Conservation (phyloP, 2,329 filamentous ascomycete species). For the Phialophora chinensis region DNA sequence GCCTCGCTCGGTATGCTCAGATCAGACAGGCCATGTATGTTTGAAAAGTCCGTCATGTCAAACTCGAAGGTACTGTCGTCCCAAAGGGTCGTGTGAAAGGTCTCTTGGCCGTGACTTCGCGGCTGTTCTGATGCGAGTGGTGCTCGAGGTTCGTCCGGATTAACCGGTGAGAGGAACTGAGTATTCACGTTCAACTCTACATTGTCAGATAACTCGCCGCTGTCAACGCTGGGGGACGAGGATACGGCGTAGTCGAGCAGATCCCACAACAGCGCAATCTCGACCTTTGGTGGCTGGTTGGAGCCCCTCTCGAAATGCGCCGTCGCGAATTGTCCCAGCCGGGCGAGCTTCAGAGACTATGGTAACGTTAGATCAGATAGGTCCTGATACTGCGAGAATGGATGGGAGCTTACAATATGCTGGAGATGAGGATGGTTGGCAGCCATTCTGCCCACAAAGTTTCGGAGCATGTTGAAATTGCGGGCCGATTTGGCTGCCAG, state of each 20-base stretch:
- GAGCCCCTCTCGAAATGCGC: constrained; percentile 9
- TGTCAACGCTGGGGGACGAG: constrained; percentile 24
- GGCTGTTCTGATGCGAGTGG: neutral
- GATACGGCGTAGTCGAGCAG: constrained; percentile 37
- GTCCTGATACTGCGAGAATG: too few relatives aligned
- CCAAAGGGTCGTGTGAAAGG: constrained; percentile 21
- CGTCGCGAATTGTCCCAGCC: constrained; percentile 25
- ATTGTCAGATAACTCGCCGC: constrained; percentile 25
- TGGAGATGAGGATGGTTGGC: constrained; percentile 27
- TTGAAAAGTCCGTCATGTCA: constrained; percentile 33
- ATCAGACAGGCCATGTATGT: constrained; percentile 25
- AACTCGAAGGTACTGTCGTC: constrained; percentile 29
- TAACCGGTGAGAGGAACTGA: constrained; percentile 34
- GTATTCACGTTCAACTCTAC: constrained; percentile 36
- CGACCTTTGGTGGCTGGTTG: constrained; percentile 29
- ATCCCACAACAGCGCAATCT: constrained; percentile 35
- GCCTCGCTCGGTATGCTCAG: constrained; percentile 24
- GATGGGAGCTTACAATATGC: constrained; percentile 28
- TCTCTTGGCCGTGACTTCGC: neutral
- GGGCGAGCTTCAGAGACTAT: constrained; percentile 26
- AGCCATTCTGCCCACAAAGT: constrained; percentile 31
- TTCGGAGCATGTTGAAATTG: constrained; percentile 29
- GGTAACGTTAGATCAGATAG: neutral
- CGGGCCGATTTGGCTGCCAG: constrained; percentile 26
- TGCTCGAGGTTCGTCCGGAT: constrained; percentile 23